Evolutionary conservation across 2,329 filamentous ascomycete species (phyloP).

Genomic region (Cladorrhinum sp.): DNA sequence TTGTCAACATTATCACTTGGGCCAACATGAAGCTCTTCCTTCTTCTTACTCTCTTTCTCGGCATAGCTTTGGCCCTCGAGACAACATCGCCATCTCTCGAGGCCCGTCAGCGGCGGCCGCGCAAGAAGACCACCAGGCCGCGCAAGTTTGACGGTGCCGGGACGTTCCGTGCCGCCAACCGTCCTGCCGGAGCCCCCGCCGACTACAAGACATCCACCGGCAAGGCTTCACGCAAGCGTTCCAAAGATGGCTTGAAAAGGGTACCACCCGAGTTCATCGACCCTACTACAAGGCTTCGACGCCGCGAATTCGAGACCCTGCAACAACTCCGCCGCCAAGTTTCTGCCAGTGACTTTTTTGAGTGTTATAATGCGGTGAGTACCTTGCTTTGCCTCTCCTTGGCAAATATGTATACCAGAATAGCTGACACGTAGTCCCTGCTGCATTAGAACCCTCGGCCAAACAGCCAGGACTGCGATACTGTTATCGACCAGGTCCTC

Average conservation of each 20-base stretch:
- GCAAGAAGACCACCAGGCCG: slow-evolving; percentile 18
- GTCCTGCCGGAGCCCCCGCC: slow-evolving; percentile 18
- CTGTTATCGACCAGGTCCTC: slow-evolving; percentile 32
- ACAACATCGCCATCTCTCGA: slow-evolving; percentile 18
- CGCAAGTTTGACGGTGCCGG: slow-evolving; percentile 12
- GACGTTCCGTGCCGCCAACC: slow-evolving; percentile 21
- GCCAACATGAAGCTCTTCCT: slow-evolving; percentile 29
- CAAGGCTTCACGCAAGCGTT: slow-evolving; percentile 23
- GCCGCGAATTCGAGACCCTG: slow-evolving; percentile 19
- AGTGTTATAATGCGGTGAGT: slow-evolving; percentile 34
- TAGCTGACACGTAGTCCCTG: not conserved
- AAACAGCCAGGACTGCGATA: slow-evolving; percentile 32
- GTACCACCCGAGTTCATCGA: slow-evolving; percentile 26
- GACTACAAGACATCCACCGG: slow-evolving; percentile 26
- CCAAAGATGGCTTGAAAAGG: slow-evolving; percentile 27
- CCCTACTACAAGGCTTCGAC: slow-evolving; percentile 8
- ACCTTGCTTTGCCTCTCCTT: not conserved
- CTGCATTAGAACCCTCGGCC: slow-evolving; percentile 30
- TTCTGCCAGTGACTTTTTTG: slow-evolving; percentile 33
- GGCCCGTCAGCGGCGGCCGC: slow-evolving; percentile 9
- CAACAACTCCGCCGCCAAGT: slow-evolving; percentile 25
- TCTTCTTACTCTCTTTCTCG: slow-evolving; percentile 27
- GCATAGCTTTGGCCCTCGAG: slow-evolving; percentile 27
- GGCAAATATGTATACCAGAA: not conserved
- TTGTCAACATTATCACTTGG: slow-evolving; percentile 2